phyloP scores from a whole-genome alignment of 768 basidiomycete genomes.

The Ephemerocybe angulata region DNA sequence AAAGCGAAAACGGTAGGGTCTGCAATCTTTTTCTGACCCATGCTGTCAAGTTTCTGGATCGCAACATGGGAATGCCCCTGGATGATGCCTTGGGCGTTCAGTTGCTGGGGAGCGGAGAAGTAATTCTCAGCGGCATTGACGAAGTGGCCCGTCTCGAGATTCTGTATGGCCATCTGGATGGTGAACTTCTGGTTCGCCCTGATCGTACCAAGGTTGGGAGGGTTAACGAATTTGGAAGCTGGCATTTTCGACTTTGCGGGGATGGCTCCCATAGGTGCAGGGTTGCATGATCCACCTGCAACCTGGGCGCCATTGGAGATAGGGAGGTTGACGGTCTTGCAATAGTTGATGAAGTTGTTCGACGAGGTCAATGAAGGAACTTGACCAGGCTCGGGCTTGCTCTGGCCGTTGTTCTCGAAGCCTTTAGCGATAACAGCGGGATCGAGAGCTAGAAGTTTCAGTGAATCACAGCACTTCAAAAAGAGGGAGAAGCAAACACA shows the following conservation, averaged over 20 bases:
- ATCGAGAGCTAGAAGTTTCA: slow-evolving; percentile 35
- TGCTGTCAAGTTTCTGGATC: slow-evolving; percentile 46
- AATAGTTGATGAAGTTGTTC: slow-evolving; percentile 68
- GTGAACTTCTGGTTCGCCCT: slow-evolving; percentile 47
- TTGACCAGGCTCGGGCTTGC: slow-evolving; percentile 35
- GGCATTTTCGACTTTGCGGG: slow-evolving; percentile 46
- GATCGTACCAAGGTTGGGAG: slow-evolving; percentile 43
- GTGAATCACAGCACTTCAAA: neutral
- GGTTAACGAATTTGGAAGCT: slow-evolving; percentile 45
- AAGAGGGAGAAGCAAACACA: slow-evolving; percentile 16
- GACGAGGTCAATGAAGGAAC: slow-evolving; percentile 52
- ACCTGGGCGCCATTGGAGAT: slow-evolving; percentile 56
- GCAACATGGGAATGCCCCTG: slow-evolving; percentile 60
- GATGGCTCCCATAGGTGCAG: slow-evolving; percentile 57
- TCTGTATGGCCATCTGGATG: slow-evolving; percentile 44
- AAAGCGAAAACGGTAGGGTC: slow-evolving; percentile 53
- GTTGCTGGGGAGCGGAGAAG: slow-evolving; percentile 54
- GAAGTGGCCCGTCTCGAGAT: slow-evolving; percentile 51
- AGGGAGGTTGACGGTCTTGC: slow-evolving; percentile 43
- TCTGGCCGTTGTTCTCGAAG: slow-evolving; percentile 51
- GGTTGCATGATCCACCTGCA: slow-evolving; percentile 55
- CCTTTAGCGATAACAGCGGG: slow-evolving; percentile 41
- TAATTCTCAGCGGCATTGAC: slow-evolving; percentile 51
- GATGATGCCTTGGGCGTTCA: slow-evolving; percentile 49
- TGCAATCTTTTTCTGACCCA: slow-evolving; percentile 41